phyloP scores from a whole-genome alignment of 73 alveolate species.

The Strombidium stylifer region DNA sequence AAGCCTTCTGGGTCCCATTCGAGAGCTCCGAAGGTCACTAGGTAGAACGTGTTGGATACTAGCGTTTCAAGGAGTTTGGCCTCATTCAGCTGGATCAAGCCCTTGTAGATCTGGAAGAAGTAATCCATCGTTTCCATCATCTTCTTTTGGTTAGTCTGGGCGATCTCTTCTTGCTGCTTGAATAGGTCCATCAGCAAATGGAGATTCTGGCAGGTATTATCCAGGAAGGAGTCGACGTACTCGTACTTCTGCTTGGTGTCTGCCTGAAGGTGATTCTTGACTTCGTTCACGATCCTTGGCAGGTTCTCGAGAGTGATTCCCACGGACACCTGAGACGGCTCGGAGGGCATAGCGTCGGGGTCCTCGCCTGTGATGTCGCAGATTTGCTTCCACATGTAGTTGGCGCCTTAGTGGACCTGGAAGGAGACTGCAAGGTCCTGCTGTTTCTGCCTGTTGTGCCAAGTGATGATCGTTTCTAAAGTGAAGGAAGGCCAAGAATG shows the following conservation, averaged over 20 bases:
- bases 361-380: constrained; percentile 27
- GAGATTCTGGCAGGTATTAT: too few relatives aligned
- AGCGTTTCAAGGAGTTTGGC: constrained; percentile 48
- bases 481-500: too few relatives aligned
- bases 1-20: constrained; percentile 61
- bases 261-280: not conserved
- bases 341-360: constrained; percentile 11
- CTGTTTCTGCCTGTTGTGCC: constrained; percentile 23
- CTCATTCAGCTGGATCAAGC: constrained; percentile 49
- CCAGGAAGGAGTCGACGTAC: too few relatives aligned
- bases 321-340: not conserved
- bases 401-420: constrained; percentile 19
- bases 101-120: constrained; percentile 55
- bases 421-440: constrained; percentile 18
- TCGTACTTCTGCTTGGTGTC: too few relatives aligned
- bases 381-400: constrained; percentile 13
- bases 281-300: not conserved
- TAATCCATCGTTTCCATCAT: constrained; percentile 38
- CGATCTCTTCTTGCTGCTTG: constrained; percentile 2
- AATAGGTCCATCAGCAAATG: not conserved
- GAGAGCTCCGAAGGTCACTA: constrained; percentile 73
- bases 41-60: constrained; percentile 60
- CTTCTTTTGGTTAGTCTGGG: constrained; percentile 24
- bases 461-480: constrained; percentile 48
- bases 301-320: too few relatives aligned